phyloP scores from a whole-genome alignment of 2,329 filamentous ascomycete genomes.

The Ophiostoma sp. region DNA sequence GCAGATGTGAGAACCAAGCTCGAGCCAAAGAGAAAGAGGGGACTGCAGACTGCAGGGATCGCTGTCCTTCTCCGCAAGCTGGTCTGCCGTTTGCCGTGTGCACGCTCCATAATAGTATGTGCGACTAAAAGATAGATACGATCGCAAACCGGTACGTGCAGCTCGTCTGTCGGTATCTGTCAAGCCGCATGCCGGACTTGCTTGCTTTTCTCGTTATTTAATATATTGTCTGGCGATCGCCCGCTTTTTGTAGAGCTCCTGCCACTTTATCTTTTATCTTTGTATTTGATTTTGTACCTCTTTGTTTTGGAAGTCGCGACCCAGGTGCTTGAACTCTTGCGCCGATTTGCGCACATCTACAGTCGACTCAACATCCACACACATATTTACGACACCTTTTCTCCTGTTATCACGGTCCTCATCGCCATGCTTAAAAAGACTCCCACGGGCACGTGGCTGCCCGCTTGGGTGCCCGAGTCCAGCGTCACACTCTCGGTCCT shows the following conservation, averaged over 20 bases:
- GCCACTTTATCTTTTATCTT: not conserved
- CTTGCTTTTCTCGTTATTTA: not conserved
- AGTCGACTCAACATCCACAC: not conserved
- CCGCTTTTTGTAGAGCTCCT: not conserved
- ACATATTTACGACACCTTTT: not conserved
- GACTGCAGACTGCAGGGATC: not conserved
- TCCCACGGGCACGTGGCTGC: conserved; percentile 48
- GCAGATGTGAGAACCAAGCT: not conserved
- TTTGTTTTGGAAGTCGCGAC: not conserved
- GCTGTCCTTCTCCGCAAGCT: not conserved
- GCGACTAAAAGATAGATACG: not conserved
- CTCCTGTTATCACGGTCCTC: too few relatives aligned
- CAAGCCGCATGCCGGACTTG: not conserved
- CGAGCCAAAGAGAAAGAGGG: not conserved
- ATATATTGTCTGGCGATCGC: not conserved
- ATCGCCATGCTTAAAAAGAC: conserved; percentile 39
- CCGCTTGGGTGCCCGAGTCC: conserved; percentile 49
- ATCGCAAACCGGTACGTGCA: not conserved
- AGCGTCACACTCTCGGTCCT: conserved; percentile 42
- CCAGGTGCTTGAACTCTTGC: not conserved
- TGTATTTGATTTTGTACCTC: not conserved
- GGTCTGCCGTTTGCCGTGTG: conserved; percentile 2
- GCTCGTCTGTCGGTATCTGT: not conserved
- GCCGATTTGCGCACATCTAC: not conserved
- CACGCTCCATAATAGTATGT: not conserved